phyloP scores from a whole-genome alignment of 495 filamentous ascomycete species.

The Xeromyces bisporus region DNA sequence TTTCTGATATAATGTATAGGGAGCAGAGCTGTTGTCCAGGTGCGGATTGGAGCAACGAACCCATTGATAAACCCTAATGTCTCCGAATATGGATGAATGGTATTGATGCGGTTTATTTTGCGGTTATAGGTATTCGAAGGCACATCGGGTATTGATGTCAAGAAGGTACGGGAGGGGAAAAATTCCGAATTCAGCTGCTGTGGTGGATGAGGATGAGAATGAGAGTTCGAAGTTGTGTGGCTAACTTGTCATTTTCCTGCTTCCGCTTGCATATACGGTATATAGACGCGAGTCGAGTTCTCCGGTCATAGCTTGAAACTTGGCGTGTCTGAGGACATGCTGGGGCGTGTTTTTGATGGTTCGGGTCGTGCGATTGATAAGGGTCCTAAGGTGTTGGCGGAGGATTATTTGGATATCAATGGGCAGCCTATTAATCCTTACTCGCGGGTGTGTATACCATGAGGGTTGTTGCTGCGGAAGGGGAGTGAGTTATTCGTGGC shows the following conservation, averaged over 20 bases:
- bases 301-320: constrained; percentile 93
- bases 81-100: constrained; percentile 1
- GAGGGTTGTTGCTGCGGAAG: too few relatives aligned
- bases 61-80: constrained; percentile 1
- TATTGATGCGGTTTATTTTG: constrained; percentile 9
- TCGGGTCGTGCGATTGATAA: constrained; percentile 96
- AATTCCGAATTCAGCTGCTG: too few relatives aligned
- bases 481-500: too few relatives aligned
- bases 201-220: not conserved
- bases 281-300: constrained; percentile 86
- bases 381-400: constrained; percentile 92
- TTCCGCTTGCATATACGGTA: too few relatives aligned
- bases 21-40: constrained; percentile 81
- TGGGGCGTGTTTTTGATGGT: constrained; percentile 96
- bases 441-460: constrained; percentile 61
- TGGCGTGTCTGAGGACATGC: constrained; percentile 97
- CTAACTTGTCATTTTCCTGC: too few relatives aligned
- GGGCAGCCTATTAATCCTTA: constrained; percentile 98
- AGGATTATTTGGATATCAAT: constrained; percentile 98
- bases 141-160: constrained; percentile 92
- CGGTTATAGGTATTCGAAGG: constrained; percentile 92
- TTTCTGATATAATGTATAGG: constrained; percentile 31
- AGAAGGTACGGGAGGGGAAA: constrained; percentile 48
- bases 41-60: constrained; percentile 16
- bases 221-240: too few relatives aligned